Evolutionary conservation across 2,329 filamentous ascomycete genomes (phyloP).

Genomic region (Diaporthe destruens): DNA sequence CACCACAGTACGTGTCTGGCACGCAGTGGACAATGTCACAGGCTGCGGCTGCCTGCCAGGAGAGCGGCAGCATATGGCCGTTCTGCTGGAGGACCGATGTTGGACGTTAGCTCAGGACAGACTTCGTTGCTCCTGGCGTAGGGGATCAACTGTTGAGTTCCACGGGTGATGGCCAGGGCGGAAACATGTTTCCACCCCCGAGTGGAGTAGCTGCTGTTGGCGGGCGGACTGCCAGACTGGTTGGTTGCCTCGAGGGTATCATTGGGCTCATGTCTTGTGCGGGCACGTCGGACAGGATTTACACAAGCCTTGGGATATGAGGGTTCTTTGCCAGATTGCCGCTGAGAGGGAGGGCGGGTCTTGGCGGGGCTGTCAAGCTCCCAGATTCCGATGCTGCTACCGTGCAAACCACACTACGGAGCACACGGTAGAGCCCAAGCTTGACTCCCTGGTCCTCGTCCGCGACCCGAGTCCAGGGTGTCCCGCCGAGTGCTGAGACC

Average conservation of each 20-base stretch:
- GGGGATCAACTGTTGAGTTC: neutral
- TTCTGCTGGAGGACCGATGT: neutral
- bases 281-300: too few species aligned
- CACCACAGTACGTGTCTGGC: neutral
- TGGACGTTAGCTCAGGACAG: neutral
- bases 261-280: neutral
- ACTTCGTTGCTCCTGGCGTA: too few species aligned
- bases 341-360: neutral
- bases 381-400: neutral
- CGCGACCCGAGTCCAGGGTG: neutral
- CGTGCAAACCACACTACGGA: too few species aligned
- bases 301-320: neutral
- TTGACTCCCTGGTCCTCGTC: conserved; percentile 24
- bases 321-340: neutral
- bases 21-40: neutral
- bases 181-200: neutral
- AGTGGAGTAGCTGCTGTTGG: neutral
- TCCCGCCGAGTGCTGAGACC: conserved; percentile 5
- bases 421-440: neutral
- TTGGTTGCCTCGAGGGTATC: neutral
- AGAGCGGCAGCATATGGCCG: conserved; percentile 6
- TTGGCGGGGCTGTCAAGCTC: conserved; percentile 10
- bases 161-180: neutral
- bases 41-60: neutral
- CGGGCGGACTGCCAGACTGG: neutral